Conservation (phyloP, 2,329 filamentous ascomycete genomes). For the Ceratocystis ficicola region DNA sequence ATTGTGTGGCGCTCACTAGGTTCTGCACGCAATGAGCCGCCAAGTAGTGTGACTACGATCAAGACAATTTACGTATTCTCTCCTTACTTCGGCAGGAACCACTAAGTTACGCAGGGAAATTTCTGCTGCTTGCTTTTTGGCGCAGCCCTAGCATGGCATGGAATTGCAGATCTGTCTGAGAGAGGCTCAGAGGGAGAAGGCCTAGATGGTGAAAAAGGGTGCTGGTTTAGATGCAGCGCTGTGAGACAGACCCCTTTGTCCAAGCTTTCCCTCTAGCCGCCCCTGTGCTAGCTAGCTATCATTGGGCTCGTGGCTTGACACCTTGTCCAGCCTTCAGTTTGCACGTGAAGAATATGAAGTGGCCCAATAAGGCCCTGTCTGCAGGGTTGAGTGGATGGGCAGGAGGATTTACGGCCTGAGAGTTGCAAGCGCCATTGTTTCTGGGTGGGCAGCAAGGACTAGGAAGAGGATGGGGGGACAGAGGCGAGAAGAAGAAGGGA, state of each 20-base stretch:
- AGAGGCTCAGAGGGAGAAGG: background rate
- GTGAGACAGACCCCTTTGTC: background rate
- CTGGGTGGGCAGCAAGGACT: background rate
- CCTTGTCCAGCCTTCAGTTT: background rate
- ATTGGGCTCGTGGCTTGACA: slow-evolving; percentile 1
- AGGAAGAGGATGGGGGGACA: background rate
- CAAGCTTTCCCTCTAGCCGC: background rate
- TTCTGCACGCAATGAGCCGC: background rate
- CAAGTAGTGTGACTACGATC: no score
- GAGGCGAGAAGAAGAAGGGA: background rate
- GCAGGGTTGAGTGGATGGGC: background rate
- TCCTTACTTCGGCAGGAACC: no score
- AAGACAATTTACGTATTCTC: no score
- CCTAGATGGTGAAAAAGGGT: background rate
- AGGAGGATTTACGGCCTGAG: background rate
- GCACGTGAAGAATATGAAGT: background rate
- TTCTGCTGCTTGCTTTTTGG: no score
- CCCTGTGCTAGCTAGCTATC: background rate
- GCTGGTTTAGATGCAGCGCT: background rate
- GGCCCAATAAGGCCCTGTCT: background rate
- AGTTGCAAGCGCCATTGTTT: background rate
- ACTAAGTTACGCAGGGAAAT: no score
- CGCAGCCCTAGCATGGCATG: no score
- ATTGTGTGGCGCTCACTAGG: background rate
- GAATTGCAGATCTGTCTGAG: background rate